Base-by-base conservation (phyloP, 148 eudicot genomes). In the Fallopia convolvulus region DNA sequence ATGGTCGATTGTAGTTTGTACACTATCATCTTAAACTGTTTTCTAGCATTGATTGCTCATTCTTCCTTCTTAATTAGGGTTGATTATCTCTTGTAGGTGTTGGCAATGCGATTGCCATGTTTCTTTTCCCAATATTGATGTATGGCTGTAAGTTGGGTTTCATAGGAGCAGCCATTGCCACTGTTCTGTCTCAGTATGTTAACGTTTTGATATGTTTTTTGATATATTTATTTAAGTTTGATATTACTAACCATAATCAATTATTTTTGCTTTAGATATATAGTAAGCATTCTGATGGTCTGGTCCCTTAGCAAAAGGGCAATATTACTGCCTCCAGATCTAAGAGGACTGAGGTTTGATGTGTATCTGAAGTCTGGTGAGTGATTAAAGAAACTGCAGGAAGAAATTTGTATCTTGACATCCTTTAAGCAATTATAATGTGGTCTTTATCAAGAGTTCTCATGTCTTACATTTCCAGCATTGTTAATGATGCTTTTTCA, bases 171-270 rank as follows among this genome's bases (percentile, higher is more conserved):
- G 99, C 99, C 68, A 86, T 88, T 79, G 84, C 97, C 74, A 88
- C 96, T 52, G 97, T 95, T 77, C 65, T 90, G 26, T 95, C 99
- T 77, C 99, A 95, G 97, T 95, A 86, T 76, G 99, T 85, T 32
- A 55, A 77, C 65, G 36, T 52, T 75, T 73, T 21, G 14, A 44
- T 41, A 77, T 9, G 20, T n/a, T 78, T n/a, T 73, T 36, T 56
- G 32, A 72, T 66, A 49, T 46, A 5, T 74, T 33, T 12, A 20
- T 32, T n/a, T 55, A 26, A 36, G 52, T 50, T 60, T n/a, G 53
- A 70, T 55, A 21, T 26, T 72, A 60, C 77, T 77, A 75, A 75
- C 42, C 42, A 23, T 30, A 56, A 50, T 73, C 23, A 56, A 70
- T 75, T 66, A 70, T 36, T 50, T 73, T 48, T 58, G 61, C 61